phyloP scores from a whole-genome alignment of 352 stramenopile genomes.

The Globisporangium middletonii region DNA sequence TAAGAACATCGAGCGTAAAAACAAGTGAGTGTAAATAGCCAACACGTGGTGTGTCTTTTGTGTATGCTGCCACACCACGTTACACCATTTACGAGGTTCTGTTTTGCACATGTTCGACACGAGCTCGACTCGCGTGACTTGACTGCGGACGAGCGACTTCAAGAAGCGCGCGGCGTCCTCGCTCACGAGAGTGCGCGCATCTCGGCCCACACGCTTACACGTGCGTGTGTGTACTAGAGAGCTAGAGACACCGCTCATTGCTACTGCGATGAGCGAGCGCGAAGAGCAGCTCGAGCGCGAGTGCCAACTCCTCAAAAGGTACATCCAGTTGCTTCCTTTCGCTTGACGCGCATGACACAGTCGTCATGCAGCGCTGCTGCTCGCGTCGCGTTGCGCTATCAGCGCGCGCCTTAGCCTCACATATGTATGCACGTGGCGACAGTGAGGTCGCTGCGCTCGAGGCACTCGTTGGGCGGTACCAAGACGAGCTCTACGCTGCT shows the following conservation, averaged over 20 bases:
- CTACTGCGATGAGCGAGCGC: slow-evolving; percentile 6
- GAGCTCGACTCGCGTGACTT: no score
- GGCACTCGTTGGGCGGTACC: slow-evolving; percentile 50
- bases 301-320: slow-evolving; percentile 30
- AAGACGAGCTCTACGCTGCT: slow-evolving; percentile 31
- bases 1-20: not conserved
- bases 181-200: no score
- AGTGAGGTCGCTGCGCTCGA: slow-evolving; percentile 61
- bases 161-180: not conserved
- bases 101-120: no score
- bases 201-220: no score
- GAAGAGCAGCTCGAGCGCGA: slow-evolving; percentile 35
- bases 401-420: no score
- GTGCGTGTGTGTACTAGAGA: not conserved
- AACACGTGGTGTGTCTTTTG: no score
- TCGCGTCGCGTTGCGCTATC: no score
- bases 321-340: not conserved
- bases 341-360: no score
- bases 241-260: not conserved
- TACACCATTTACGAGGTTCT: no score
- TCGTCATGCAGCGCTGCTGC: no score
- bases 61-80: no score
- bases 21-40: not conserved
- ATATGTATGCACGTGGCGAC: not conserved
- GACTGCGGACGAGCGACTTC: slow-evolving; percentile 4